Base-by-base conservation (phyloP, 2,329 filamentous ascomycete genomes). In the Colletotrichum sp. region DNA sequence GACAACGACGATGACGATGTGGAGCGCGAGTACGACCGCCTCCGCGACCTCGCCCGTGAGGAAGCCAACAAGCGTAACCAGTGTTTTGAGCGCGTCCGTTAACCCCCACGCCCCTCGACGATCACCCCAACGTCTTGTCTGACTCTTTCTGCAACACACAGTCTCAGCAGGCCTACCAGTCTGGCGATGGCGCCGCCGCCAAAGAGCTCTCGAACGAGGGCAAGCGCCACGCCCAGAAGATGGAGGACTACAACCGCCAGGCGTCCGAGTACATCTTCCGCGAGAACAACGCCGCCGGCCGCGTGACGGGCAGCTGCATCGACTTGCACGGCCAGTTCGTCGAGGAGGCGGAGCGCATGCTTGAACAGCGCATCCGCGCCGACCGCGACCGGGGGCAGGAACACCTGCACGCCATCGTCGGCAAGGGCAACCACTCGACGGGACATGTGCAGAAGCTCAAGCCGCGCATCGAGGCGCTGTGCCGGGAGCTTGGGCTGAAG, bases 311-410 rank as follows among this genome's bases (percentile, higher is more conserved):
- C 55, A 96, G 99, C 85, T 95, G 94, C 10, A 96, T 99, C 80
- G 97, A 99, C 86, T 89, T 99, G 64, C 97, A 99, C 84, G 97
- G 97, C 4, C 94, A 98, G 82, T 98, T 94, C 81, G 96, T 98
- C 75, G 95, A 98, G 83, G 97, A 99, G 87, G 97, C 97, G 7
- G 96, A 98, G 88, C 92, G 95, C 78, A 97, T 98, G 73, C 88
- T 99, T 26, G 95, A 96, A 86, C 90, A 95, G 85, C 91, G 97
- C 79, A 98, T 99, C 82, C 91, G 92, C 79, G 93, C 95, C 79
- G 96, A 96, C 75, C 92, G 92, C 83, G 84, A 90, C 69, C 90
- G 92, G 44, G 95, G 95, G 1, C 94, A 98, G 86, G 92, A 88
- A 24, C 95, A 98, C 86, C 87, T 99, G 72, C 96, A 98, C 86